These are phyloP conservation scores for Asterella californica DNA, from an alignment of 225 moss, liverwort and hornwort genomes.

Conservation along the genomic window DNA sequence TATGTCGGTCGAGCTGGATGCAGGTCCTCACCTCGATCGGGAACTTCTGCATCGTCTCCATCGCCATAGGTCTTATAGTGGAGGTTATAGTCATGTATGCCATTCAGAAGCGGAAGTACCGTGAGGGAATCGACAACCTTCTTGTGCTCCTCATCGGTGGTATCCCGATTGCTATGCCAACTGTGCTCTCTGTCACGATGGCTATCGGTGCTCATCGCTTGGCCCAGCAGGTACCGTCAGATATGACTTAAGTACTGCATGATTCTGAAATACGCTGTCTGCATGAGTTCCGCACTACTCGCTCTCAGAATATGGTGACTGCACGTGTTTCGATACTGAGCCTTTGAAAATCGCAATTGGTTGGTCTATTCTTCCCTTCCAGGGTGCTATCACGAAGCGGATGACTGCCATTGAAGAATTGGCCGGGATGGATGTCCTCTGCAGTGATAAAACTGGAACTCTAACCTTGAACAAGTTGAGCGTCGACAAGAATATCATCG, in stretches of 20 bases:
- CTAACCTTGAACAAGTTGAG: slow-evolving; percentile 24
- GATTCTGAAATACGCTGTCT: neutral
- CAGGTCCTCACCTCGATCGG: slow-evolving; percentile 44
- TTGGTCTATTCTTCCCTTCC: neutral
- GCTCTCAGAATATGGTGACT: neutral
- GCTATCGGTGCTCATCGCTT: slow-evolving; percentile 79
- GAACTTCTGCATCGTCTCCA: slow-evolving; percentile 67
- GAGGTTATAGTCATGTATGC: slow-evolving; percentile 72
- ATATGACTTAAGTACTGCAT: too few species aligned
- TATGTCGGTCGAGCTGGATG: neutral
- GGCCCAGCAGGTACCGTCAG: slow-evolving; percentile 27
- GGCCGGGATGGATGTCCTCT: slow-evolving; percentile 81
- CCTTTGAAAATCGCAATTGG: neutral
- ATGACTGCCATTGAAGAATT: slow-evolving; percentile 89
- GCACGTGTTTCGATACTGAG: neutral
- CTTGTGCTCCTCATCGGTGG: slow-evolving; percentile 81
- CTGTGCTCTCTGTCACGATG: slow-evolving; percentile 33
- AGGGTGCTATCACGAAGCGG: slow-evolving; percentile 57
- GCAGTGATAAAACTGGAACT: slow-evolving; percentile 40
- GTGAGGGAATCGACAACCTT: slow-evolving; percentile 61
- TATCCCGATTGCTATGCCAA: slow-evolving; percentile 82
- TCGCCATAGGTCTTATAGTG: slow-evolving; percentile 57
- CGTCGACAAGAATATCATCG: slow-evolving; percentile 23
- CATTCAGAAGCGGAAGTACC: slow-evolving; percentile 63
- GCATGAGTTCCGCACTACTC: neutral